Conservation (phyloP, 163 green algal species). For the Scenedesmus sp. region DNA sequence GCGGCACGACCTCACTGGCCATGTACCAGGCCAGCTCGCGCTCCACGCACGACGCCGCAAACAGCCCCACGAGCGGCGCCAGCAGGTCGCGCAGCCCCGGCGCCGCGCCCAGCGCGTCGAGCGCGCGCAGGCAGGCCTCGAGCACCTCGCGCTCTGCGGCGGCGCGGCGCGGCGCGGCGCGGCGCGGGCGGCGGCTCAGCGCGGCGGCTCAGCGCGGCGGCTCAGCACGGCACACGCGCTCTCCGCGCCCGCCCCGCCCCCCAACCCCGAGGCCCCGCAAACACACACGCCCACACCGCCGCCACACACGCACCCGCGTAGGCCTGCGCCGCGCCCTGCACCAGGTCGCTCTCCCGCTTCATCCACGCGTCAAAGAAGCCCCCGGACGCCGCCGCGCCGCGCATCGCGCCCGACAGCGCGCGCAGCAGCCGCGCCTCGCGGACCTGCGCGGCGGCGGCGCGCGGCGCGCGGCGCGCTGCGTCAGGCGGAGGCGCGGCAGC, state of each 20-base stretch:
- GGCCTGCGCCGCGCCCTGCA: slow-evolving; percentile 62
- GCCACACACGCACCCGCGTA: slow-evolving; percentile 37
- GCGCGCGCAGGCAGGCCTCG: slow-evolving; percentile 59
- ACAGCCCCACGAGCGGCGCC: slow-evolving; percentile 66
- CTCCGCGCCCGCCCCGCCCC: background rate
- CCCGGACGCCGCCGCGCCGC: slow-evolving; percentile 26
- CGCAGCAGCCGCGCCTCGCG: slow-evolving; percentile 78
- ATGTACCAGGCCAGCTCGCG: slow-evolving; percentile 81
- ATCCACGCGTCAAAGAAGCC: slow-evolving; percentile 91
- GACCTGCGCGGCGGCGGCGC: slow-evolving; percentile 63
- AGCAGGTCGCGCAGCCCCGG: slow-evolving; percentile 46
- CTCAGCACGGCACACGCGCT: background rate
- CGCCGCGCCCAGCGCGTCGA: slow-evolving; percentile 38
- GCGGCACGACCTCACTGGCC: slow-evolving; percentile 64
- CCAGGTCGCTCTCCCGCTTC: slow-evolving; percentile 83
- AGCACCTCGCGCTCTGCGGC: slow-evolving; percentile 79
- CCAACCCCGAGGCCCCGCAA: background rate
- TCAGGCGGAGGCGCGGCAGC: slow-evolving; percentile 42
- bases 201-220: too few relatives aligned
- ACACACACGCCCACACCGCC: too few relatives aligned
- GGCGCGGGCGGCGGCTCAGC: background rate
- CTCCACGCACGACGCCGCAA: slow-evolving; percentile 75
- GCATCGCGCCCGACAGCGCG: slow-evolving; percentile 67
- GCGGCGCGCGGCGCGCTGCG: too few relatives aligned
- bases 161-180: background rate